phyloP scores from a whole-genome alignment of 2,329 filamentous ascomycete genomes.

The Hymenoscyphus occultus region DNA sequence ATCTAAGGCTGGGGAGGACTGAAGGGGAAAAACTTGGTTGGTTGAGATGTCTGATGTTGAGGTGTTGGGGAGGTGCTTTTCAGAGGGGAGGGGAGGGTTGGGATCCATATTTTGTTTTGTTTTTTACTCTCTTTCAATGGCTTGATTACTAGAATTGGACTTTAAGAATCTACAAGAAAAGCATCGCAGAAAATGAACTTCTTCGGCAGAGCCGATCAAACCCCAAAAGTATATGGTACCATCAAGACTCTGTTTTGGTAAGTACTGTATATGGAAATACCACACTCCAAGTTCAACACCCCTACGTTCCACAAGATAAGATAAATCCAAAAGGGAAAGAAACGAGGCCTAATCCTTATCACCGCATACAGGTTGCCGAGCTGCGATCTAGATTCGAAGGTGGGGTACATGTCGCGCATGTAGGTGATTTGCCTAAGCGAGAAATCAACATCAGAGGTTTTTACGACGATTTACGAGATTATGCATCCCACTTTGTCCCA shows the following conservation, averaged over 20 bases:
- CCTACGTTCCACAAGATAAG: neutral
- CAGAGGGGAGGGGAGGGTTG: neutral
- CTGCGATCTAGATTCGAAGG: neutral
- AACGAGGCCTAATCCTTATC: neutral
- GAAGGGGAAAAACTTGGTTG: neutral
- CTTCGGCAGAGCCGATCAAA: neutral
- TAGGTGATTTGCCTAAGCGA: neutral
- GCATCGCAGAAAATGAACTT: neutral
- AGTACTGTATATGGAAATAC: neutral
- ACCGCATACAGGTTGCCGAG: neutral
- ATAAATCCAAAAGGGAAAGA: neutral
- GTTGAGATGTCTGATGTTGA: neutral
- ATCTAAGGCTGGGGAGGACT: constrained; percentile 8
- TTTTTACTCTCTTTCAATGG: neutral
- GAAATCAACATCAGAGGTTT: neutral
- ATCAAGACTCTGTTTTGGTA: neutral
- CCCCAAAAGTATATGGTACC: neutral
- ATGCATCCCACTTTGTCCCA: neutral
- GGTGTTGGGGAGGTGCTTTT: neutral
- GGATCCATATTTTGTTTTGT: neutral
- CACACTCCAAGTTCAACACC: neutral
- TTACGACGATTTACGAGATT: neutral
- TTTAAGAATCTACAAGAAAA: neutral
- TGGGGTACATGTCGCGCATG: neutral
- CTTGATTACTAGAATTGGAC: neutral